Evolutionary conservation across 768 basidiomycete species (phyloP), one percentile per base, ranked within the genome.

Genomic region (Boletus pseudopeckii): DNA sequence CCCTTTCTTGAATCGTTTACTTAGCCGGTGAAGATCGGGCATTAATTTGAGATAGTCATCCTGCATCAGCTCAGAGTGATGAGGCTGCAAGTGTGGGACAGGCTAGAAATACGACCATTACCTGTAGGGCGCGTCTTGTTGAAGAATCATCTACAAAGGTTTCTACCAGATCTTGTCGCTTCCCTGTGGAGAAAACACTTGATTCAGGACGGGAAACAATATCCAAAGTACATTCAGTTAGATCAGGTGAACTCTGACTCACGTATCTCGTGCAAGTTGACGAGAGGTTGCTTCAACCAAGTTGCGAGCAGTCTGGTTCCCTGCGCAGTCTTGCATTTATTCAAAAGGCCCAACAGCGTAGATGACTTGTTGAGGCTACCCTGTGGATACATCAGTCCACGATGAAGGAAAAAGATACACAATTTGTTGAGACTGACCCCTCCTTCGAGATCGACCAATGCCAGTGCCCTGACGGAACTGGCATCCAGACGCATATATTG

Each of bases 401-500:
- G 11, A 7, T 18, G 10, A 47, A 34, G 32, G 10, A n/a, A 47
- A 13, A 5, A 18, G 22, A 44, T 33, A 24, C 33, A 48, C 30
- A 11, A 5, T 0, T 14, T 18, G n/a, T n/a, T 26, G 32, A 32
- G 47, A 63, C 67, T 46, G 32, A 68, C 67, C 15, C 47, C 62
- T 22, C 82, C 82, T 2, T 84, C 81, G 24, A 80, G 76, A 50
- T 94, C 92, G 26, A 89, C 82, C 15, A 98, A 74, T 63, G 92
- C 92, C 24, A 99, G 73, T 1, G 97, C 97, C 47, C 88, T 81
- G 17, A 98, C 75, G 0, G 97, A 96, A 57, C 93, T 96, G 2
- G 97, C 92, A 67, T 99, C 97, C 9, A 98, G 80, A 53, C 86
- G 87, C 94, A 99, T 97, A 71, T 88, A 98, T 65, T 91, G 94